These are phyloP conservation scores for Huntiella savannae DNA, from an alignment of 2,329 filamentous ascomycete species.

Conservation along the genomic window DNA sequence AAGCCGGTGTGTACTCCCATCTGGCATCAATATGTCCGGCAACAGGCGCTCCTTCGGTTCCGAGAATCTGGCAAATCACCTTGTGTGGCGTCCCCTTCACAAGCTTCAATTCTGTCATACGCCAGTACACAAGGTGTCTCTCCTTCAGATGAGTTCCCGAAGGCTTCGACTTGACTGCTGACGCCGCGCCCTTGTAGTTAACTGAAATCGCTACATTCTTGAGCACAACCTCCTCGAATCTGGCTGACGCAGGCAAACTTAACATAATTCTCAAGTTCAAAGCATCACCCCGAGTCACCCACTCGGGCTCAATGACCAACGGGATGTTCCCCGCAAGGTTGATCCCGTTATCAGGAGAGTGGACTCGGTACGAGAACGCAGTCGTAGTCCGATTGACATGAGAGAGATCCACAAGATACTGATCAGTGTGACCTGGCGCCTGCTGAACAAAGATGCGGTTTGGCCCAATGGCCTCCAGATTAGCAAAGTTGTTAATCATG, in stretches of 20 bases:
- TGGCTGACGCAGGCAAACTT: conserved; percentile 1
- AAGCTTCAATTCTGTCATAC: conserved; percentile 44
- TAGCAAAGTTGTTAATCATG: conserved; percentile 69
- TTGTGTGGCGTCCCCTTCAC: conserved; percentile 40
- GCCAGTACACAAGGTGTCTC: conserved; percentile 63
- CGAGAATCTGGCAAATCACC: conserved; percentile 62
- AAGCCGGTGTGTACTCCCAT: conserved; percentile 41
- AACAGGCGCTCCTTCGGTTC: conserved; percentile 51
- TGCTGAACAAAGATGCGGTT: conserved; percentile 76
- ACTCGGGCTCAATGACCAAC: conserved; percentile 52
- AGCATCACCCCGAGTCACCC: conserved; percentile 72
- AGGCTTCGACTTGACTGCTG: conserved; percentile 57
- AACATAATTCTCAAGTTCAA: conserved; percentile 56
- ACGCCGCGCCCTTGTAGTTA: conserved; percentile 49
- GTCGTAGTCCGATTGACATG: conserved; percentile 56
- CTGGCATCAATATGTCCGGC: conserved; percentile 64
- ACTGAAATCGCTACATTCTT: conserved; percentile 61
- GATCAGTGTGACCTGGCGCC: conserved; percentile 45
- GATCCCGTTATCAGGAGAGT: conserved; percentile 40
- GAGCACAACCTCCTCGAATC: conserved; percentile 16
- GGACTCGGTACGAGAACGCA: conserved; percentile 84
- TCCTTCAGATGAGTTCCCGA: conserved; percentile 62
- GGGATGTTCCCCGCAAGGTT: conserved; percentile 42
- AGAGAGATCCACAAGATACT: conserved; percentile 58
- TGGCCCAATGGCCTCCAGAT: conserved; percentile 80